These are phyloP conservation scores for Cudoniella acicularis DNA, from an alignment of 495 filamentous ascomycete species.

Conservation along the genomic window DNA sequence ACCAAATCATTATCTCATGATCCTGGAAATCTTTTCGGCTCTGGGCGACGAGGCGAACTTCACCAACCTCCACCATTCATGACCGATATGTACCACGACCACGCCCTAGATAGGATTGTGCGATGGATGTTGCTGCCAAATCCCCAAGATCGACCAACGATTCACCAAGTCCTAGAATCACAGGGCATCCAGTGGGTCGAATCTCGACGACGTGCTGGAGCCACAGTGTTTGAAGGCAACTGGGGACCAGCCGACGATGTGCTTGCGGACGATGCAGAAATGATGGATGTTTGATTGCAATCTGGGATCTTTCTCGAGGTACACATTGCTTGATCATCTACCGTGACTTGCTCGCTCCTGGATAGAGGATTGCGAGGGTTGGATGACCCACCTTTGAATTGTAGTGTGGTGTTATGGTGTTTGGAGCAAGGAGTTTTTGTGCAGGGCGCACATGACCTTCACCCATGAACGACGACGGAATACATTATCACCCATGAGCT, in stretches of 20 bases:
- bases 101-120: conserved; percentile 81
- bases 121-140: conserved; percentile 81
- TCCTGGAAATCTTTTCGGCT: conserved; percentile 41
- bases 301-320: conserved; percentile 17
- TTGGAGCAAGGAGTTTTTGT: conserved; percentile 6
- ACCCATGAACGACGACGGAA: conserved; percentile 8
- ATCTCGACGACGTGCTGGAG: conserved; percentile 70
- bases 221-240: conserved; percentile 90
- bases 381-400: conserved; percentile 23
- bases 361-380: conserved; percentile 23
- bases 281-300: conserved; percentile 56
- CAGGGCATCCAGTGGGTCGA: conserved; percentile 75
- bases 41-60: conserved; percentile 50
- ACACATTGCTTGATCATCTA: neutral
- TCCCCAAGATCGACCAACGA: conserved; percentile 68
- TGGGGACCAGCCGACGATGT: conserved; percentile 83
- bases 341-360: conserved; percentile 21
- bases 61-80: conserved; percentile 81
- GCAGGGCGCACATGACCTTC: neutral
- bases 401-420: conserved; percentile 17
- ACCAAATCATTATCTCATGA: conserved; percentile 31
- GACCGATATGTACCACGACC: conserved; percentile 60
- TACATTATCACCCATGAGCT: conserved; percentile 4
- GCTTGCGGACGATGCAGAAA: conserved; percentile 65
- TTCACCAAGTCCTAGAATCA: conserved; percentile 63